These are phyloP conservation scores for Alternaria brassicicola DNA, from an alignment of 2,329 filamentous ascomycete genomes.

Conservation along the genomic window DNA sequence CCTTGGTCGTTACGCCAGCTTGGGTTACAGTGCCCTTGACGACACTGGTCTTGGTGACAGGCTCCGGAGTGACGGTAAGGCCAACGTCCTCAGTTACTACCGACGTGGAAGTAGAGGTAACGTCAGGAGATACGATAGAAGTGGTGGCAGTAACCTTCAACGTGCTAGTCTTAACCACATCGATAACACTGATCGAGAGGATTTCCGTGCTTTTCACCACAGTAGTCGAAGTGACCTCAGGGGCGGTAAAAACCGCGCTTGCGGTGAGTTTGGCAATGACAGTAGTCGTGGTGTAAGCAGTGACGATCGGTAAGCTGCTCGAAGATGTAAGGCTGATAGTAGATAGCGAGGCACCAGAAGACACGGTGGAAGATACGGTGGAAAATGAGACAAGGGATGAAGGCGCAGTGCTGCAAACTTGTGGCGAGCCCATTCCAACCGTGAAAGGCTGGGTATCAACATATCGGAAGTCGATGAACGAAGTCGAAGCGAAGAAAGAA, in stretches of 20 bases:
- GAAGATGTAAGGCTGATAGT: neutral
- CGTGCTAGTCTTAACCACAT: conserved; percentile 16
- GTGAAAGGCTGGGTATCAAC: conserved; percentile 49
- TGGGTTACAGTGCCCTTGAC: conserved; percentile 22
- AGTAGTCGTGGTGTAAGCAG: conserved; percentile 26
- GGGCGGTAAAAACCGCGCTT: conserved; percentile 22
- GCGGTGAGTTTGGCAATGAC: conserved; percentile 24
- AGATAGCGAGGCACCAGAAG: neutral
- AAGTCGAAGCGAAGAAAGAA: conserved; percentile 50
- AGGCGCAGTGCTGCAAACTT: conserved; percentile 29
- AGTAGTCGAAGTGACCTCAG: conserved; percentile 31
- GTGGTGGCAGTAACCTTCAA: conserved; percentile 32
- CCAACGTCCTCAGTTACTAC: conserved; percentile 36
- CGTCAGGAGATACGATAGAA: conserved; percentile 35
- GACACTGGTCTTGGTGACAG: conserved; percentile 18
- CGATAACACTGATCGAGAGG: conserved; percentile 18
- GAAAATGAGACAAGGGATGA: conserved; percentile 18
- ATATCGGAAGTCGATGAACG: conserved; percentile 53
- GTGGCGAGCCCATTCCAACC: conserved; percentile 38
- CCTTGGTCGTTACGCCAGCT: conserved; percentile 21
- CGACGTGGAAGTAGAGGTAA: conserved; percentile 23
- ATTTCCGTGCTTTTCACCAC: conserved; percentile 21
- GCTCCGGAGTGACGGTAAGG: conserved; percentile 24
- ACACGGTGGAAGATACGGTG: neutral
- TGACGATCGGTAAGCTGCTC: conserved; percentile 15